Base-by-base conservation (phyloP, 352 stramenopile genomes). In the Phytophthora pisi region DNA sequence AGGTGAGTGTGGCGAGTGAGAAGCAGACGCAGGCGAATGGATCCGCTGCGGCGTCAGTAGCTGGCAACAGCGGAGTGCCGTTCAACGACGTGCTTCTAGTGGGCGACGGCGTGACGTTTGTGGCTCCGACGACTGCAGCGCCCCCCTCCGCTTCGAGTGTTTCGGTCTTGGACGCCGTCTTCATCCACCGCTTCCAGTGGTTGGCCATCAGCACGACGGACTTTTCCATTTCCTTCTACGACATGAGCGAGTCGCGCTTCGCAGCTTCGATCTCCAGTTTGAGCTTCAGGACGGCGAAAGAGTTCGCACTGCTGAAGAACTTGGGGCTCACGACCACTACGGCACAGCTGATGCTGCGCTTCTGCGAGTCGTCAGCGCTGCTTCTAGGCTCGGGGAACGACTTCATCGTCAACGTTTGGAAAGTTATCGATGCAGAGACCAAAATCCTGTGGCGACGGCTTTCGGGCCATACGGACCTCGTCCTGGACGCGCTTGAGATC, bases 191-290 rank as follows among this genome's bases (percentile, higher is more conserved):
- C 26, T 88, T 86, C 49, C 58, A 82, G 54, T 85, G 86, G 58
- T 67, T 95, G 8, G 81, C 77, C 1, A 68, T 92, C 40, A 91
- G 84, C 46, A 91, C 84, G 16, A 91, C 88, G 11, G 82, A 95
- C 66, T 91, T 92, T 67, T 64, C 73, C 3, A 92, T 95, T 56
- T 88, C 88, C n/a, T 95, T 95, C 51, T 95, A 91, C 57, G 79
- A 79, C 42, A 81, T 90, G 71, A 78, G 82, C 24, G 82, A 92
- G n/a, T 79, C 83, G 18, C 72, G 74, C 15, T 26, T 50, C 8
- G 24, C 43, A 26, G n/a, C 43, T 28, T 31, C 28, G 28, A 31
- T 8, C 20, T 20, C 20, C 20, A 47, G 40, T 26, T 28, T 7
- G 5, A 50, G 43, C 67, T 15, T 64, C 43, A 47, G 15, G 1